Conservation (phyloP, 2,329 filamentous ascomycete species). For the Aspergillus fijiensis region DNA sequence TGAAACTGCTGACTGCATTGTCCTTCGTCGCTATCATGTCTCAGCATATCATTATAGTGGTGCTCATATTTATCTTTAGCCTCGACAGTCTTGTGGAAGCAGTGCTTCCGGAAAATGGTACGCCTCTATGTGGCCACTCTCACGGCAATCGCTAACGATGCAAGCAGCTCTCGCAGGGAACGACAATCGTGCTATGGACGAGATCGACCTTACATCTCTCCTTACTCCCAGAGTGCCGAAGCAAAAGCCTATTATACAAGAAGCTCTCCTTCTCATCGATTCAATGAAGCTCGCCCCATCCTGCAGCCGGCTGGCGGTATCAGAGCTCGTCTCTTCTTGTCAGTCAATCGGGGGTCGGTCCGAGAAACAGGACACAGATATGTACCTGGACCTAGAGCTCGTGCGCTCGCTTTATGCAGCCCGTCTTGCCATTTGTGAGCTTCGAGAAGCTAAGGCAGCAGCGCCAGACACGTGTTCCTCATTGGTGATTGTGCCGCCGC, state of each 20-base stretch:
- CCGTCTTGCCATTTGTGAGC: constrained; percentile 63
- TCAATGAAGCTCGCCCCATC: constrained; percentile 49
- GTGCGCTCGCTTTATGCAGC: constrained; percentile 60
- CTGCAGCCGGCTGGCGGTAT: constrained; percentile 55
- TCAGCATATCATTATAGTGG: not conserved
- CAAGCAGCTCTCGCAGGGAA: constrained; percentile 8
- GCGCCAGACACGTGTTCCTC: constrained; percentile 54
- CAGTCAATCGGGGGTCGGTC: constrained; percentile 46
- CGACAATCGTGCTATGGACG: constrained; percentile 13
- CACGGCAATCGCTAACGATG: not conserved
- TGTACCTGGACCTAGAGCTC: constrained; percentile 40
- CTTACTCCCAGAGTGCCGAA: constrained; percentile 25
- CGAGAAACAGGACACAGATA: constrained; percentile 23
- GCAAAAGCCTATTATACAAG: constrained; percentile 39
- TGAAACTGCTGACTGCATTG: not conserved
- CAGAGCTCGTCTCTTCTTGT: constrained; percentile 55
- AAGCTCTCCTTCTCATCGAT: constrained; percentile 46
- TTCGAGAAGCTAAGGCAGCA: constrained; percentile 52
- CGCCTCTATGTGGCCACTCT: not conserved
- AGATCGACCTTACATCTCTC: constrained; percentile 30
- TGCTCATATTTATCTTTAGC: not conserved
- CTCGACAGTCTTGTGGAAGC: not conserved
- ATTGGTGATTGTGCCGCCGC: constrained; percentile 44
- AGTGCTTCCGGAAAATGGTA: constrained; percentile 1
- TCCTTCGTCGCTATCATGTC: not conserved